Evolutionary conservation across 2,329 filamentous ascomycete genomes (phyloP).

Genomic region (Aureobasidium uvarum): DNA sequence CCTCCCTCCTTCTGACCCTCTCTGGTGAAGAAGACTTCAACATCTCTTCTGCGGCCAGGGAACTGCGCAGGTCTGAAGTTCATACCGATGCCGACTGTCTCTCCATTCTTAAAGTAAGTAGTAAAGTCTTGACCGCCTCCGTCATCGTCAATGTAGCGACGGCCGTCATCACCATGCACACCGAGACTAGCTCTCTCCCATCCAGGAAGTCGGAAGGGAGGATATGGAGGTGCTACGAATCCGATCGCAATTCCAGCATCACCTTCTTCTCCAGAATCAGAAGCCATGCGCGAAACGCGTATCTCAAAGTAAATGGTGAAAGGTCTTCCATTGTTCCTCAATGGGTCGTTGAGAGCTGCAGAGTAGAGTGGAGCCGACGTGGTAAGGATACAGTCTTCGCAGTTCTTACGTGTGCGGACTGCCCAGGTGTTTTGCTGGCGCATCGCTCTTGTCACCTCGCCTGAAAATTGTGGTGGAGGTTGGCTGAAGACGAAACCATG

Average conservation of each 20-base stretch:
- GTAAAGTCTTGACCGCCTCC: conserved; percentile 72
- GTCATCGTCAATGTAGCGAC: conserved; percentile 70
- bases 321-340: conserved; percentile 48
- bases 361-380: conserved; percentile 69
- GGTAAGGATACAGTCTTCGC: conserved; percentile 63
- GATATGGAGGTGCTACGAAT: conserved; percentile 71
- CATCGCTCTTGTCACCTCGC: conserved; percentile 38
- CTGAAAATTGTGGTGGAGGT: conserved; percentile 45
- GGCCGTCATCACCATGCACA: conserved; percentile 78
- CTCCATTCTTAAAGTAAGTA: conserved; percentile 59
- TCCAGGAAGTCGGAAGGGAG: conserved; percentile 72
- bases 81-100: conserved; percentile 72
- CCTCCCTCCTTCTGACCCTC: conserved; percentile 59
- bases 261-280: conserved; percentile 40
- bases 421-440: conserved; percentile 41
- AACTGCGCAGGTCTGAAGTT: conserved; percentile 46
- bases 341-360: conserved; percentile 54
- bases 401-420: conserved; percentile 39
- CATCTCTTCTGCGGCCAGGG: conserved; percentile 40
- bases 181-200: conserved; percentile 75
- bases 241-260: conserved; percentile 64
- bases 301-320: conserved; percentile 73
- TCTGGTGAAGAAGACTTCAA: conserved; percentile 68
- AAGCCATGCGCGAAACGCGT: conserved; percentile 49
- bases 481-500: conserved; percentile 50